Percentiles rank a stretch among this genome's conserved stretches.
Evolutionary conservation across 805 yeast genomes (phyloP).

Genomic region (Huiozyma naganishii): DNA sequence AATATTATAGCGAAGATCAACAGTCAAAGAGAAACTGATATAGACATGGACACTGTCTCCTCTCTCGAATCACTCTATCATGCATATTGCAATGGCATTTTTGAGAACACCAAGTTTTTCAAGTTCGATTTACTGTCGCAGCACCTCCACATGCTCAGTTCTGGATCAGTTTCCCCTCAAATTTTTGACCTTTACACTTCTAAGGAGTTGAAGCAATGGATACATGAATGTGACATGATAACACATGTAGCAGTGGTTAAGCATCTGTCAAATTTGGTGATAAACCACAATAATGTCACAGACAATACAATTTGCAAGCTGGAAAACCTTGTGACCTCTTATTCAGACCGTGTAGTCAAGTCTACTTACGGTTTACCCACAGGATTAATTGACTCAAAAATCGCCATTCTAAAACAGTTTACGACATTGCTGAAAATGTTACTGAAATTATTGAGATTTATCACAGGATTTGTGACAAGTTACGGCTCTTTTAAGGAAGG

Average conservation of each 20-base stretch:
- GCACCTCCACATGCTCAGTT: slow-evolving; percentile 40
- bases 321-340: slow-evolving; percentile 40
- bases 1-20: slow-evolving; percentile 31
- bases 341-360: slow-evolving; percentile 34
- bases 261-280: slow-evolving; percentile 50
- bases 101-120: slow-evolving; percentile 58
- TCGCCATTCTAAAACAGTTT: slow-evolving; percentile 44
- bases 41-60: slow-evolving; percentile 47
- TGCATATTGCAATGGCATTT: slow-evolving; percentile 51
- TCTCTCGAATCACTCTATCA: slow-evolving; percentile 53
- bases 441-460: slow-evolving; percentile 41
- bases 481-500: slow-evolving; percentile 34
- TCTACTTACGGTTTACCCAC: slow-evolving; percentile 39
- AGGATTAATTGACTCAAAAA: slow-evolving; percentile 36
- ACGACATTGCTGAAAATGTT: slow-evolving; percentile 42
- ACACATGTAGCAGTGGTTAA: slow-evolving; percentile 46
- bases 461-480: slow-evolving; percentile 38
- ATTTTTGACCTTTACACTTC: slow-evolving; percentile 47
- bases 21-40: background rate
- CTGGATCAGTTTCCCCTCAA: slow-evolving; percentile 47
- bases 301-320: slow-evolving; percentile 43
- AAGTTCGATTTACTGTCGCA: slow-evolving; percentile 50
- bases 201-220: slow-evolving; percentile 47
- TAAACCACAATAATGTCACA: slow-evolving; percentile 29
- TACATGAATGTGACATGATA: slow-evolving; percentile 53